Evolutionary conservation across 768 basidiomycete species (phyloP).

Genomic region (Mycena vulgaris): DNA sequence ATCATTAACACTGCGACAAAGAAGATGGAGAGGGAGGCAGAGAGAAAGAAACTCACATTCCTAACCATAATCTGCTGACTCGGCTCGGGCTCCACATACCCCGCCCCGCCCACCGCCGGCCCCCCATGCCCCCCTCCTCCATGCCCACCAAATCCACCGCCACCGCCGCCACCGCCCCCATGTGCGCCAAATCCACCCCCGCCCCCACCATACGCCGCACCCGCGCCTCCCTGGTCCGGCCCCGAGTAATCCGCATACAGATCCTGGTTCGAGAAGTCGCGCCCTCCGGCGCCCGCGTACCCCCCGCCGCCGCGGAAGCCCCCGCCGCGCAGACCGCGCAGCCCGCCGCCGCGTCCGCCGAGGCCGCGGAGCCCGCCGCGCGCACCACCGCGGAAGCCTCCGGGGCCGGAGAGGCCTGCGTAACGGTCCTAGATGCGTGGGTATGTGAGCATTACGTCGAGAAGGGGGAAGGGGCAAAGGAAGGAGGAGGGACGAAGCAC

Average conservation of each 20-base stretch:
- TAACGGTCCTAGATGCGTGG: conserved; percentile 80
- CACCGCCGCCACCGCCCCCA: conserved; percentile 51
- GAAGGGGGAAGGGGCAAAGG: neutral
- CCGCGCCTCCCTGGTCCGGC: conserved; percentile 76
- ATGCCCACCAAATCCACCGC: conserved; percentile 51
- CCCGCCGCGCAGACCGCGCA: conserved; percentile 53
- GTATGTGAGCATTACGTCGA: neutral
- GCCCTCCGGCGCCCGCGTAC: conserved; percentile 64
- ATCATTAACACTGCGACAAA: conserved; percentile 15
- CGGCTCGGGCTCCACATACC: conserved; percentile 79
- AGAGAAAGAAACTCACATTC: conserved; percentile 79
- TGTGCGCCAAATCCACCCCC: conserved; percentile 52
- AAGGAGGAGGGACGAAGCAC: neutral
- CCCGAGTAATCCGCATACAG: conserved; percentile 95
- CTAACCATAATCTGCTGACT: conserved; percentile 98
- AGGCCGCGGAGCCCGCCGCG: conserved; percentile 64
- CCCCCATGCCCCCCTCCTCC: conserved; percentile 52
- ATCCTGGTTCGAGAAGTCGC: conserved; percentile 90
- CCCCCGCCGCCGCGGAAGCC: conserved; percentile 60
- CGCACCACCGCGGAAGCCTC: conserved; percentile 68
- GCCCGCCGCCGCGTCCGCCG: too few species aligned
- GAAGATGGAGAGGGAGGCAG: neutral
- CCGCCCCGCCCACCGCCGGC: conserved; percentile 48
- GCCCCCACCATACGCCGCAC: conserved; percentile 51
- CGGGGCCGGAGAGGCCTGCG: conserved; percentile 84